Evolutionary conservation across 768 basidiomycete species (phyloP).

Genomic region (Boletus sp.): DNA sequence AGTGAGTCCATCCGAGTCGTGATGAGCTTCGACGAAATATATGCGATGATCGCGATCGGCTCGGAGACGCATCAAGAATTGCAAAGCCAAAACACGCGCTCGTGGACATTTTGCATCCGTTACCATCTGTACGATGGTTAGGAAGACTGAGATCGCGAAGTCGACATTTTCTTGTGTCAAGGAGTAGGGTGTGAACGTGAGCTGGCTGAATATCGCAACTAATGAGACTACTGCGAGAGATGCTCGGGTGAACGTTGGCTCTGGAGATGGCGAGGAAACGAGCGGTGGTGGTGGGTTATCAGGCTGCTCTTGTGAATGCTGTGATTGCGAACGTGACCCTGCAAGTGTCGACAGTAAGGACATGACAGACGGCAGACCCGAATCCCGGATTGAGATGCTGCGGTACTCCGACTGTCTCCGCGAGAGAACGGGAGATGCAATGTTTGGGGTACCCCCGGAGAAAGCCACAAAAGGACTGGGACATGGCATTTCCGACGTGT

Average conservation of each 20-base stretch:
- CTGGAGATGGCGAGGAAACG: constrained; percentile 26
- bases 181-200: constrained; percentile 66
- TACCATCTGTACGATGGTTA: constrained; percentile 48
- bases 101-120: constrained; percentile 48
- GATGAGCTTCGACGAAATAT: constrained; percentile 57
- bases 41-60: constrained; percentile 89
- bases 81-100: constrained; percentile 70
- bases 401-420: constrained; percentile 58
- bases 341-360: constrained; percentile 63
- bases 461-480: constrained; percentile 31
- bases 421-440: constrained; percentile 54
- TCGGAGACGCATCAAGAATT: constrained; percentile 85
- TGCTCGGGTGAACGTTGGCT: constrained; percentile 40
- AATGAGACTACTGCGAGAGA: constrained; percentile 64
- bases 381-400: constrained; percentile 41
- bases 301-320: constrained; percentile 42
- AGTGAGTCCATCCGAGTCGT: constrained; percentile 59
- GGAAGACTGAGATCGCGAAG: constrained; percentile 55
- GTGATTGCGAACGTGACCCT: constrained; percentile 59
- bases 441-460: constrained; percentile 31
- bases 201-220: constrained; percentile 64
- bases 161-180: constrained; percentile 44
- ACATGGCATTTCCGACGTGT: constrained; percentile 40
- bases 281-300: constrained; percentile 32
- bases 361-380: constrained; percentile 58